These are phyloP conservation scores for Thalassiosira profunda DNA, from an alignment of 108 stramenopile genomes.

Conservation along the genomic window DNA sequence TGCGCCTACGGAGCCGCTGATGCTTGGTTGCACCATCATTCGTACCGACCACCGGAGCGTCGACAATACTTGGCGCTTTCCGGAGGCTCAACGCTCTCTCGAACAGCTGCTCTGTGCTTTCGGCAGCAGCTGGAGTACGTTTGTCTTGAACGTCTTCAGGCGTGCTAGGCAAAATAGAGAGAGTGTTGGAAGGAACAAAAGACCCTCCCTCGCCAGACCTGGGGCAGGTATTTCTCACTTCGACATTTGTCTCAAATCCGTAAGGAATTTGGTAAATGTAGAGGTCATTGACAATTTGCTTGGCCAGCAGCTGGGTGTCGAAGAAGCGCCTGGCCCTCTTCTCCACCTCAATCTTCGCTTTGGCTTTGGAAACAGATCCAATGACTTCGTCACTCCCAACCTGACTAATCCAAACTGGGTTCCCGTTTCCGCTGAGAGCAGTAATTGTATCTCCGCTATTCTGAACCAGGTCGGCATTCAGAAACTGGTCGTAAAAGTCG, in stretches of 20 bases:
- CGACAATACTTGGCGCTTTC: no score
- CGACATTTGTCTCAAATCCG: background rate
- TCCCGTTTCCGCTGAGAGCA: background rate
- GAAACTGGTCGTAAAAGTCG: slow-evolving; percentile 4
- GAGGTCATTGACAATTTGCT: slow-evolving; percentile 4
- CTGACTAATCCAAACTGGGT: slow-evolving; percentile 7
- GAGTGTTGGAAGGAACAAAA: no score
- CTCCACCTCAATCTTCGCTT: background rate
- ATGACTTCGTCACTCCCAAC: slow-evolving; percentile 1
- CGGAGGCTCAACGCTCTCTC: no score
- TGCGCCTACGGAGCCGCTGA: no score
- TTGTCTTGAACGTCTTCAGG: no score
- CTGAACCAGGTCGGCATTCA: background rate
- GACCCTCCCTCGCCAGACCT: no score
- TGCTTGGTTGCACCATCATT: no score
- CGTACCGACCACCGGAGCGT: no score
- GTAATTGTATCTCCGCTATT: background rate
- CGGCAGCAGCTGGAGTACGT: no score
- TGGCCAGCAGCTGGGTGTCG: slow-evolving; percentile 8
- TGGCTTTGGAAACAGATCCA: background rate
- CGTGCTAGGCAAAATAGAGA: no score
- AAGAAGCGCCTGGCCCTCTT: background rate
- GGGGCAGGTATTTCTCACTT: background rate
- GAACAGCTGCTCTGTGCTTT: no score
- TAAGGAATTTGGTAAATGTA: background rate